These are phyloP conservation scores for Hypholoma sublateritium DNA, from an alignment of 768 basidiomycete species.

Conservation along the genomic window DNA sequence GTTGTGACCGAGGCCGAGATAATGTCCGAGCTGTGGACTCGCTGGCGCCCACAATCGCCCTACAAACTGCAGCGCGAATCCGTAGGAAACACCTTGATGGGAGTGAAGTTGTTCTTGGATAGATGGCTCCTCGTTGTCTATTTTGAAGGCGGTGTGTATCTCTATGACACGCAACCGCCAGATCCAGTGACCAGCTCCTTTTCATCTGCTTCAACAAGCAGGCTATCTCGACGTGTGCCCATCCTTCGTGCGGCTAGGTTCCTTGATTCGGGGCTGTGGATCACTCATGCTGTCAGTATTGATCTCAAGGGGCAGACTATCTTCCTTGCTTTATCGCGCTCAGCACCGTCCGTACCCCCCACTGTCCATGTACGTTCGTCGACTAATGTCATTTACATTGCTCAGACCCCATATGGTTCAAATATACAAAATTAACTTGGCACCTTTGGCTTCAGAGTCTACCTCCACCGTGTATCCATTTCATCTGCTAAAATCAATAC, in stretches of 20 bases:
- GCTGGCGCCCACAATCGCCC: conserved; percentile 6
- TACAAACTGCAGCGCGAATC: conserved; percentile 9
- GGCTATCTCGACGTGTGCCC: not conserved
- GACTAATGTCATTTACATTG: not conserved
- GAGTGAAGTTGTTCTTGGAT: conserved; percentile 42
- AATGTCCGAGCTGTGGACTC: conserved; percentile 14
- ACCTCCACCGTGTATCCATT: conserved; percentile 9
- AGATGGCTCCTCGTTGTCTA: conserved; percentile 49
- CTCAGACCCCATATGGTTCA: conserved; percentile 21
- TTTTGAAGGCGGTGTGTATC: conserved; percentile 36
- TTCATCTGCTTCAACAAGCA: not conserved
- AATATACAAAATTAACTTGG: conserved; percentile 21
- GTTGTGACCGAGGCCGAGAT: conserved; percentile 8
- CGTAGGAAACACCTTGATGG: conserved; percentile 25
- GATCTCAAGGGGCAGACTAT: conserved; percentile 22
- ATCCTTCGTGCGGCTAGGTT: conserved; percentile 11
- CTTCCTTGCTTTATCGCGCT: conserved; percentile 25
- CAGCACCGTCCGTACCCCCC: conserved; percentile 18
- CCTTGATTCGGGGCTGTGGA: conserved; percentile 15
- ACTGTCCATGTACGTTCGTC: not conserved
- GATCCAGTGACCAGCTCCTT: not conserved
- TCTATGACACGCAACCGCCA: conserved; percentile 37
- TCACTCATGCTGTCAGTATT: conserved; percentile 21
- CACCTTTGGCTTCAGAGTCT: conserved; percentile 3
- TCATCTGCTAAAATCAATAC: conserved; percentile 18